These are phyloP conservation scores for Apiospora sp. DNA, from an alignment of 2,329 filamentous ascomycete genomes.

Conservation along the genomic window DNA sequence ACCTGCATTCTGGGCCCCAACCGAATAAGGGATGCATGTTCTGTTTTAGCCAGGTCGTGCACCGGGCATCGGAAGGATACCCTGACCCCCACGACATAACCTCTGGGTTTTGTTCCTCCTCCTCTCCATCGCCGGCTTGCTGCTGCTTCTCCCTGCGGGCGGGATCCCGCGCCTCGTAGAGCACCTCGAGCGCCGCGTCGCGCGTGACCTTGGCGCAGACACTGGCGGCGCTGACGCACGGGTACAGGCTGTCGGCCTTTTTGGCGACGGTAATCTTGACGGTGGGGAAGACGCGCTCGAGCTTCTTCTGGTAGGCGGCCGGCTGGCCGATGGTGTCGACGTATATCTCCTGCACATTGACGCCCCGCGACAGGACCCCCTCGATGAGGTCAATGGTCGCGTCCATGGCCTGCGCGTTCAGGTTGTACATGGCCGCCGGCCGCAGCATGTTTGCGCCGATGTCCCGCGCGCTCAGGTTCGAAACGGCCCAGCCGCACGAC, in stretches of 20 bases:
- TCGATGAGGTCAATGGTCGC: conserved; percentile 85
- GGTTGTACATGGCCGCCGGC: conserved; percentile 75
- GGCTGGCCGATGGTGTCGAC: conserved; percentile 94
- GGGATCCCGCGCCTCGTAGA: conserved; percentile 66
- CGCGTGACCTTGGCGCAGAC: conserved; percentile 96
- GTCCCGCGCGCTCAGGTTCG: conserved; percentile 82
- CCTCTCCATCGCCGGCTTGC: conserved; percentile 36
- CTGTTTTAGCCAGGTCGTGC: conserved; percentile 79
- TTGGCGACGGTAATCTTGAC: conserved; percentile 79
- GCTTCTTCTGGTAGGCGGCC: conserved; percentile 80
- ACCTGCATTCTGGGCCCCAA: conserved; percentile 91
- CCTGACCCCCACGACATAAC: conserved; percentile 83
- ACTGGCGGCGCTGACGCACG: conserved; percentile 90
- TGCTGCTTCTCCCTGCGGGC: conserved; percentile 28
- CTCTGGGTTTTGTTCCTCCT: conserved; percentile 39
- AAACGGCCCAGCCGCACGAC: conserved; percentile 80
- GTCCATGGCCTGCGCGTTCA: conserved; percentile 96
- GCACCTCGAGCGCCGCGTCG: conserved; percentile 84
- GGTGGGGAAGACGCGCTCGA: conserved; percentile 85
- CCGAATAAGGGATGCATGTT: conserved; percentile 96
- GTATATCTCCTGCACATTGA: conserved; percentile 89
- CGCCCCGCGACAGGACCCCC: conserved; percentile 76
- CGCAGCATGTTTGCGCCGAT: conserved; percentile 82
- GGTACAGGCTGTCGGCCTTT: conserved; percentile 92
- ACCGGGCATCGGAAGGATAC: conserved; percentile 88